A percentile compares a stretch with the other conserved stretches of the same genome.
Conservation (phyloP, 352 stramenopile species). For the Globisporangium sylvaticum region DNA sequence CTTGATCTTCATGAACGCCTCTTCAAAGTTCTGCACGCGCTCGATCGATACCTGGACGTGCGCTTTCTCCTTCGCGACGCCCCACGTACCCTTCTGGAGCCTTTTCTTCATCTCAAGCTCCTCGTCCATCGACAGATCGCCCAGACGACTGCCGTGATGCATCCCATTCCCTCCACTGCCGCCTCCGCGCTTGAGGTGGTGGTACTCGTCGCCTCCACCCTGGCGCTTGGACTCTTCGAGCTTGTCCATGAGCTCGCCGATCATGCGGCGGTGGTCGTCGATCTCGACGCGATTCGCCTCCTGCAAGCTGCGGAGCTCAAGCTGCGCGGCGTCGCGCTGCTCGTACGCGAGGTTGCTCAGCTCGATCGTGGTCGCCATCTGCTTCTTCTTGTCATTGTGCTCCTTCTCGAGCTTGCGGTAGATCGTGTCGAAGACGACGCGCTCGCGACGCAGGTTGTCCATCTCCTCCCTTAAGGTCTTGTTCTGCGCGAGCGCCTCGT, state of each 20-base stretch:
- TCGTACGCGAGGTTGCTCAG: conserved; percentile 94
- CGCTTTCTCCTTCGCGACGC: conserved; percentile 82
- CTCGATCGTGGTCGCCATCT: conserved; percentile 95
- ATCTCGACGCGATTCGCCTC: conserved; percentile 88
- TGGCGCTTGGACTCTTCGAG: conserved; percentile 57
- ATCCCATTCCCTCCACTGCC: conserved; percentile 1
- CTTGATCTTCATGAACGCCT: conserved; percentile 94
- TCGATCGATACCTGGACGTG: conserved; percentile 88
- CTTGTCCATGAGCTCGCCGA: conserved; percentile 54
- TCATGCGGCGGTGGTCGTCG: conserved; percentile 51
- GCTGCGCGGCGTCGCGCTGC: conserved; percentile 90
- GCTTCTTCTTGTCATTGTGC: conserved; percentile 93
- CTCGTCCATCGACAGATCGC: conserved; percentile 54
- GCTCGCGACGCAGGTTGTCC: conserved; percentile 91
- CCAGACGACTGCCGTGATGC: conserved; percentile 17
- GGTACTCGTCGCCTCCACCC: conserved; percentile 25
- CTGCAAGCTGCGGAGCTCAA: conserved; percentile 91
- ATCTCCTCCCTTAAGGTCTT: conserved; percentile 91
- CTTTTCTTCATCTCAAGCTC: conserved; percentile 71
- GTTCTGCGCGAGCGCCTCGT: conserved; percentile 93
- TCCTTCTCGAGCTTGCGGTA: conserved; percentile 91
- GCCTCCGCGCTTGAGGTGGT: conserved; percentile 15
- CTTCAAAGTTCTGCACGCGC: conserved; percentile 93
- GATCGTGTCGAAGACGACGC: conserved; percentile 94
- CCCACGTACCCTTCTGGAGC: conserved; percentile 75